A percentile compares a stretch with the other conserved stretches of the same genome.
Evolutionary conservation across 768 basidiomycete genomes (phyloP).

Genomic region (Tylopilus felleus): DNA sequence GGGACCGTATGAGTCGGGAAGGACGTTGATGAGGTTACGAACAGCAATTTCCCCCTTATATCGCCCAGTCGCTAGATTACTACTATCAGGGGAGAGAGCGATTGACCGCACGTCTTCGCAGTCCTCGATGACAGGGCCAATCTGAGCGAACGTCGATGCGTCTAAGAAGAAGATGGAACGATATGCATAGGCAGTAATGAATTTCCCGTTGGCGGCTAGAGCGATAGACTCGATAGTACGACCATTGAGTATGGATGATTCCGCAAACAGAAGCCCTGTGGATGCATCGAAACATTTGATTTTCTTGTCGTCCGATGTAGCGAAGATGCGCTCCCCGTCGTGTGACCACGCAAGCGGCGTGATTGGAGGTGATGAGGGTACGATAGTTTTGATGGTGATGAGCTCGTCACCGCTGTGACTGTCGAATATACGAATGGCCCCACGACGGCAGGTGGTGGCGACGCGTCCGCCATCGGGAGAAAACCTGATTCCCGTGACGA

Average conservation of each 20-base stretch:
- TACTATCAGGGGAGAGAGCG: neutral
- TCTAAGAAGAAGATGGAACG: neutral
- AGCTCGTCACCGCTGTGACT: neutral
- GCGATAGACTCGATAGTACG: neutral
- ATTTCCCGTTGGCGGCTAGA: neutral
- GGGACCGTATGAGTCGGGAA: constrained; percentile 5
- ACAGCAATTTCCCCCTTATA: neutral
- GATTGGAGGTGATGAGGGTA: neutral
- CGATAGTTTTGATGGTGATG: neutral
- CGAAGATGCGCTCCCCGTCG: neutral
- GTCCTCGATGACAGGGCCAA: neutral
- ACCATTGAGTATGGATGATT: neutral
- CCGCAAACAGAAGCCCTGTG: neutral
- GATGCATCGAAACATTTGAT: neutral
- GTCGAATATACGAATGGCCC: neutral
- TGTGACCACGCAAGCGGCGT: neutral
- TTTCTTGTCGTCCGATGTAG: neutral
- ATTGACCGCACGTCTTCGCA: neutral
- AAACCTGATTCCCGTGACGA: neutral
- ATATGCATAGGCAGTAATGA: neutral
- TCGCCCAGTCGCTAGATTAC: constrained; percentile 1
- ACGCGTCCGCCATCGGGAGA: neutral
- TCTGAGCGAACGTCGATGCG: neutral
- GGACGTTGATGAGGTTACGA: neutral
- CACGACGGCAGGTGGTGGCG: neutral